A percentile compares a stretch with the other conserved stretches of the same genome.
Conservation (phyloP, 179 eudicot species). For the Nepenthes alata region DNA sequence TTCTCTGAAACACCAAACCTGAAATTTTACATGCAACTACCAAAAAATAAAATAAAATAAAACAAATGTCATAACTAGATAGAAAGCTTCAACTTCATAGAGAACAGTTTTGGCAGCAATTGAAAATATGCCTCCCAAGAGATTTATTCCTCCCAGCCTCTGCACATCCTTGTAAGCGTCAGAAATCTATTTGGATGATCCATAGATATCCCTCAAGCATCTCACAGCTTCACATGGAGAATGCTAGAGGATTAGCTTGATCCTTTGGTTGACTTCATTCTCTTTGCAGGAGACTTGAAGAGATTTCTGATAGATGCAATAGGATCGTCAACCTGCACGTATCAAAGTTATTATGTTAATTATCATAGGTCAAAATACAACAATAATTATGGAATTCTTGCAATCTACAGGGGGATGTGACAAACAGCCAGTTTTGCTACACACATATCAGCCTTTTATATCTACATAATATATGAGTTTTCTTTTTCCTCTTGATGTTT, state of each 20-base stretch:
- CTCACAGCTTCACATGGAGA: background rate
- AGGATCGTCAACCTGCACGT: conserved; percentile 68
- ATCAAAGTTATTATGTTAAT: background rate
- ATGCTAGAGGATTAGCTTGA: conserved; percentile 10
- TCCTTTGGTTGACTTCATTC: conserved; percentile 18
- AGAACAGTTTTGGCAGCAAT: background rate
- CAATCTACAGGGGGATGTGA: too few species aligned
- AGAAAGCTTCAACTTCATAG: background rate
- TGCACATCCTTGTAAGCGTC: background rate
- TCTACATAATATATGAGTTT: too few species aligned
- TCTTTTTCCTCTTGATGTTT: too few species aligned
- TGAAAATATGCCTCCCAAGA: conserved; percentile 3
- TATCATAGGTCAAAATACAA: background rate
- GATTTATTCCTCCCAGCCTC: background rate
- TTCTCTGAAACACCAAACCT: background rate
- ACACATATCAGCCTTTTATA: too few species aligned
- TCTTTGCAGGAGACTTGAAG: conserved; percentile 49
- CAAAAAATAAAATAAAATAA: background rate
- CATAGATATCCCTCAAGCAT: background rate
- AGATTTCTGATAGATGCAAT: conserved; percentile 46
- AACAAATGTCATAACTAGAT: background rate
- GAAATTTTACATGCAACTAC: too few species aligned
- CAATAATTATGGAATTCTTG: too few species aligned
- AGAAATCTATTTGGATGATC: too few species aligned
- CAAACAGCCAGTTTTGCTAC: too few species aligned